Conservation (phyloP, 371 early-diverging fungal species). For the Mortierella sp. region DNA sequence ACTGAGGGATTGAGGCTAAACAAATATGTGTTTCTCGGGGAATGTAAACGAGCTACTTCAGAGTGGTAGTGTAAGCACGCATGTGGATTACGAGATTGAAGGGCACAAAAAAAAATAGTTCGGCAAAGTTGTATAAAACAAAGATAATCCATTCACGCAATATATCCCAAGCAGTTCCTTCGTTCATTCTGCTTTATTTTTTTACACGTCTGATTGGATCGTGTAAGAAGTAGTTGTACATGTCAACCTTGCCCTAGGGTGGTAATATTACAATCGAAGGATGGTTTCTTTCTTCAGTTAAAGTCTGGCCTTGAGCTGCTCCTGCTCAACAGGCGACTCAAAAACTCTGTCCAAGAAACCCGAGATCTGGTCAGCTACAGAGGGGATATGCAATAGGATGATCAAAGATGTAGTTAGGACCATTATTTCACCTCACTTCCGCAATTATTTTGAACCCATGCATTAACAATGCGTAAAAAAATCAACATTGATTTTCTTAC, state of each 20-base stretch:
- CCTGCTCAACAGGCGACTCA: slow-evolving; percentile 6
- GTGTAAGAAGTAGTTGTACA: neutral
- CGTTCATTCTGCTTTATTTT: neutral
- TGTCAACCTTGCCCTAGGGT: neutral
- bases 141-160: too few relatives aligned
- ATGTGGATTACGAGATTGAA: neutral
- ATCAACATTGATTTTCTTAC: slow-evolving; percentile 6
- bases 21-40: too few relatives aligned
- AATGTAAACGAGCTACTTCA: neutral
- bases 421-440: neutral
- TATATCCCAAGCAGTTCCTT: too few relatives aligned
- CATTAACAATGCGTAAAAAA: neutral
- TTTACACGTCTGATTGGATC: neutral
- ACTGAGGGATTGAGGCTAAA: too few relatives aligned
- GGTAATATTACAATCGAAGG: neutral
- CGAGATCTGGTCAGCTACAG: slow-evolving; percentile 30
- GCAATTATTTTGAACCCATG: neutral
- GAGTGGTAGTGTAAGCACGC: neutral
- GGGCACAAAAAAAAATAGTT: neutral
- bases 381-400: neutral
- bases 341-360: slow-evolving; percentile 23
- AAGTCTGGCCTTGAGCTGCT: slow-evolving; percentile 23
- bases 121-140: too few relatives aligned
- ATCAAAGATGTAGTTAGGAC: neutral
- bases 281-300: neutral